Percentiles rank a stretch among this genome's conserved stretches.
These are phyloP conservation scores for Termitomyces sp. DNA, from an alignment of 768 basidiomycete genomes.

Conservation along the genomic window DNA sequence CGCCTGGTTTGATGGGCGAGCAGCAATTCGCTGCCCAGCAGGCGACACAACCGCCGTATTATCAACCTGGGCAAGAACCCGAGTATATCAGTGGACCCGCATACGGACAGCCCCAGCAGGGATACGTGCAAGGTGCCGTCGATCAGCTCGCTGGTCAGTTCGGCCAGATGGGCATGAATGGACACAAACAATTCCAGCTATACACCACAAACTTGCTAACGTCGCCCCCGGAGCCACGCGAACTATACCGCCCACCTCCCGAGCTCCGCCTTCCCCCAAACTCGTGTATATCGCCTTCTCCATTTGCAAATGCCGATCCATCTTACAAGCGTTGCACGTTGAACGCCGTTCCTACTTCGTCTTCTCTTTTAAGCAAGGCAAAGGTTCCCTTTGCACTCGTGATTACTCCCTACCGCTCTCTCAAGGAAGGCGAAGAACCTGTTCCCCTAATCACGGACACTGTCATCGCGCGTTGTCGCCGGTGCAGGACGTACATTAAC, in stretches of 20 bases:
- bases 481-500: conserved; percentile 96
- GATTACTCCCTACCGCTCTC: conserved; percentile 83
- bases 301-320: conserved; percentile 77
- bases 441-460: conserved; percentile 92
- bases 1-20: conserved; percentile 74
- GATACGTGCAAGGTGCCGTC: conserved; percentile 46
- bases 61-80: conserved; percentile 40
- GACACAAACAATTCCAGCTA: conserved; percentile 72
- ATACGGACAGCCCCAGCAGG: conserved; percentile 32
- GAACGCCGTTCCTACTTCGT: conserved; percentile 89
- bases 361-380: conserved; percentile 80
- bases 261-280: conserved; percentile 87
- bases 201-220: conserved; percentile 91
- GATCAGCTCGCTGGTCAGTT: conserved; percentile 81
- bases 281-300: conserved; percentile 72
- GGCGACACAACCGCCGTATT: conserved; percentile 33
- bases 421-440: conserved; percentile 76
- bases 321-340: conserved; percentile 91
- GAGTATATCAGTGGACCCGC: conserved; percentile 40
- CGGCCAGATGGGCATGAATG: conserved; percentile 78
- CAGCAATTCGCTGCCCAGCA: conserved; percentile 67
- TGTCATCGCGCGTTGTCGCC: conserved; percentile 91
- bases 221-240: conserved; percentile 86
- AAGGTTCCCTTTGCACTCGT: conserved; percentile 89
- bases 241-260: conserved; percentile 77